Conservation (phyloP, 139 green algal species). For the Spirogloea muscicola region DNA sequence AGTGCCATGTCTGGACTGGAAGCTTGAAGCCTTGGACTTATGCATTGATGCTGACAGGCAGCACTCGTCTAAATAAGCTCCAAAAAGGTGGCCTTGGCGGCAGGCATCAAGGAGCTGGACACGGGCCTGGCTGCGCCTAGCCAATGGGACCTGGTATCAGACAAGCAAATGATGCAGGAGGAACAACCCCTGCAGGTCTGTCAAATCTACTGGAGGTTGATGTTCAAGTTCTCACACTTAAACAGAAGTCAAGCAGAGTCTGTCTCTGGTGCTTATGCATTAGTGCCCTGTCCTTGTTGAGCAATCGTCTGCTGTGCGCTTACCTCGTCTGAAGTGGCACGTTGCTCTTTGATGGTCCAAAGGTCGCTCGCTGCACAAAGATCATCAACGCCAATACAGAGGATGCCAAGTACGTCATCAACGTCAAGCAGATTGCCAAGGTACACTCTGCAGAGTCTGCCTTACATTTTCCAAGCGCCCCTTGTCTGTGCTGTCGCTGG, state of each 20-base stretch:
- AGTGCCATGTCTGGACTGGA: background rate
- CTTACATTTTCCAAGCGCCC: no score
- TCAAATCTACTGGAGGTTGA: no score
- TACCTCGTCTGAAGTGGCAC: no score
- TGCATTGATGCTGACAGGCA: background rate
- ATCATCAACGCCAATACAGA: slow-evolving; percentile 98
- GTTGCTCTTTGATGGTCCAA: no score
- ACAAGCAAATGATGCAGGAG: slow-evolving; percentile 99
- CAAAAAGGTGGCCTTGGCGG: background rate
- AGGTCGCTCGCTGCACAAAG: slow-evolving; percentile 98
- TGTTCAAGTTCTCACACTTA: no score
- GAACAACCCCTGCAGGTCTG: slow-evolving; percentile 84
- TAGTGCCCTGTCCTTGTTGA: no score
- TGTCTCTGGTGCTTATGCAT: no score
- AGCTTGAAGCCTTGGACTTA: background rate
- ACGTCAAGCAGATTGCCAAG: slow-evolving; percentile 99
- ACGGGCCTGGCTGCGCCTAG: slow-evolving; percentile 82
- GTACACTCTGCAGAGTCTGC: no score
- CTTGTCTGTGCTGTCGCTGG: no score
- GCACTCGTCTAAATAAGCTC: background rate
- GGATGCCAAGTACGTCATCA: slow-evolving; percentile 99
- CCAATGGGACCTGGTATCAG: slow-evolving; percentile 96
- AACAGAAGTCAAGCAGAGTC: no score
- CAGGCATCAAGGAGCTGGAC: slow-evolving; percentile 90
- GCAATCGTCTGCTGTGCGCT: no score